A percentile compares a stretch with the other conserved stretches of the same genome.
Conservation (phyloP, 2,329 filamentous ascomycete species). For the Claviceps arundinis region DNA sequence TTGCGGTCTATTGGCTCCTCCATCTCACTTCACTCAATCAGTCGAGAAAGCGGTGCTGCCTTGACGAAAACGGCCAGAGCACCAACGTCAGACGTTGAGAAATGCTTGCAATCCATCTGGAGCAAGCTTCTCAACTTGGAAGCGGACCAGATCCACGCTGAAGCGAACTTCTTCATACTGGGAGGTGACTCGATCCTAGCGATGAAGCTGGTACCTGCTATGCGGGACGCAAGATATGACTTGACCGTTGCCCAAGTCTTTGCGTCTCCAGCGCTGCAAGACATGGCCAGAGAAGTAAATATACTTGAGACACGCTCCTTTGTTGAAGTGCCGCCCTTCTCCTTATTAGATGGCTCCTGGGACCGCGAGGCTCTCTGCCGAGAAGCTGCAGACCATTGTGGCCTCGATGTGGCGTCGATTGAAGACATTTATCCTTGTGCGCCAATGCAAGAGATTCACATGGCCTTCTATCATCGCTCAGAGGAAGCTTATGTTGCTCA, state of each 20-base stretch:
- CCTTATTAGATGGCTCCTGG: not conserved
- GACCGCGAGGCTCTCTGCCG: not conserved
- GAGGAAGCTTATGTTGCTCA: slow-evolving; percentile 9
- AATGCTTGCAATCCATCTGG: not conserved
- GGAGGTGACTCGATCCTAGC: slow-evolving; percentile 2
- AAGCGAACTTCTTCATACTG: slow-evolving; percentile 2
- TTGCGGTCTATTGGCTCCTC: not conserved
- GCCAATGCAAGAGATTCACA: slow-evolving; percentile 11
- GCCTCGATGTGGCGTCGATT: slow-evolving; percentile 4
- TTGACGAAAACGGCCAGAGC: not conserved
- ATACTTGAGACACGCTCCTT: not conserved
- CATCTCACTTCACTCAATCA: not conserved
- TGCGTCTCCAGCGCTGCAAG: not conserved
- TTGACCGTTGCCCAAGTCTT: slow-evolving; percentile 2
- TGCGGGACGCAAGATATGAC: not conserved
- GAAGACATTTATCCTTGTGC: slow-evolving; percentile 13
- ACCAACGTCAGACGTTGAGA: not conserved
- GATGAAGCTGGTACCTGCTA: slow-evolving; percentile 2
- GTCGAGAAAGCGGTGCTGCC: not conserved
- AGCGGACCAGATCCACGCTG: not conserved
- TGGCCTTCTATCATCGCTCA: slow-evolving; percentile 8
- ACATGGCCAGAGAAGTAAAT: not conserved
- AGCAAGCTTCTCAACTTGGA: not conserved
- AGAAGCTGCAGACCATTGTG: slow-evolving; percentile 7
- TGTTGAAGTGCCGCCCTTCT: not conserved